Conservation (phyloP, 2,329 filamentous ascomycete species). For the Trichothecium sympodiale region DNA sequence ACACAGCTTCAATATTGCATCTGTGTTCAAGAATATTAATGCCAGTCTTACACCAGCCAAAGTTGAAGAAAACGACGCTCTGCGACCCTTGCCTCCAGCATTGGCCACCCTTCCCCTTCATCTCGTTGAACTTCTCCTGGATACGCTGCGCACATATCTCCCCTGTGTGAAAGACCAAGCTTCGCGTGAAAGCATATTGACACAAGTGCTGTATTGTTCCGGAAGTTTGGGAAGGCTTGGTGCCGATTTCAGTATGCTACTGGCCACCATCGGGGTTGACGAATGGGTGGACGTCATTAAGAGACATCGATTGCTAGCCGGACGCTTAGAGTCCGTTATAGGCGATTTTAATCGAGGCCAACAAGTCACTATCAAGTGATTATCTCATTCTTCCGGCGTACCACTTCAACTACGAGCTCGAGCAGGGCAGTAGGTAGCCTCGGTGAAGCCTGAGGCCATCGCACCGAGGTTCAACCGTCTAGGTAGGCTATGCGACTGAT, state of each 20-base stretch:
- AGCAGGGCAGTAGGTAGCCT: too few species aligned
- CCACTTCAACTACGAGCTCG: too few species aligned
- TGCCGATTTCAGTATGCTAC: conserved; percentile 83
- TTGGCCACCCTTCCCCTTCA: conserved; percentile 77
- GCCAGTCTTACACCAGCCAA: conserved; percentile 23
- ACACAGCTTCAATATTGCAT: conserved; percentile 91
- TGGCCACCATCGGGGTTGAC: conserved; percentile 47
- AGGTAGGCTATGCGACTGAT: too few species aligned
- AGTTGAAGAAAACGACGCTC: conserved; percentile 16
- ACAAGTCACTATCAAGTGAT: conserved; percentile 1
- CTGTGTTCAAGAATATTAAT: conserved; percentile 79
- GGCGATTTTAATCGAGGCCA: conserved; percentile 31
- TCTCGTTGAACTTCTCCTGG: conserved; percentile 68
- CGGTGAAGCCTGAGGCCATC: too few species aligned
- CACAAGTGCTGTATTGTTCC: conserved; percentile 87
- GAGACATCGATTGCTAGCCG: conserved; percentile 76
- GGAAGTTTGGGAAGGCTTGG: conserved; percentile 82
- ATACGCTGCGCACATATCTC: conserved; percentile 65
- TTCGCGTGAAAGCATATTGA: conserved; percentile 76
- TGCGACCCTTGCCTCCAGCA: conserved; percentile 60
- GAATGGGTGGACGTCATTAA: conserved; percentile 87
- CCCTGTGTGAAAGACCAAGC: conserved; percentile 72
- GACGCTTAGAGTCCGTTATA: conserved; percentile 60
- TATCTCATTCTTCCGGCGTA: neutral
- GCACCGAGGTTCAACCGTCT: too few species aligned